Evolutionary conservation across 2,329 filamentous ascomycete genomes (phyloP).

Genomic region (Monilinia laxa): DNA sequence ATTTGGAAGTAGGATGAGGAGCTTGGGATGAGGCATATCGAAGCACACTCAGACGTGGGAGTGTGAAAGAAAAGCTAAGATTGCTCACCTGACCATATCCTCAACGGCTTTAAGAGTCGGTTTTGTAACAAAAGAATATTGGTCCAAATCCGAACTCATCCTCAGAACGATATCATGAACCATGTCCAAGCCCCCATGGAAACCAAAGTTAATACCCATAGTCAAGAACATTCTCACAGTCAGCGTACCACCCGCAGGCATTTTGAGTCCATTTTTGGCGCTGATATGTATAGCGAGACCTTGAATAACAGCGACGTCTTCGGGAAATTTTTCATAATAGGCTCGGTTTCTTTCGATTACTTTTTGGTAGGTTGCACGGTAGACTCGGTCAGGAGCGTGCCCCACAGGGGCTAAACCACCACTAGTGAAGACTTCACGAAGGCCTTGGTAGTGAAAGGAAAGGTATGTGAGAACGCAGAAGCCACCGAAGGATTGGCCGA

Average conservation of each 20-base stretch:
- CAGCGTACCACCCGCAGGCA: constrained; percentile 72
- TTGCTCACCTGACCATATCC: constrained; percentile 42
- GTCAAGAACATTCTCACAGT: constrained; percentile 74
- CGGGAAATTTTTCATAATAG: constrained; percentile 80
- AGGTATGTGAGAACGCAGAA: constrained; percentile 85
- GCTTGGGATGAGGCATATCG: too few relatives aligned
- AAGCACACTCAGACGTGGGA: not conserved
- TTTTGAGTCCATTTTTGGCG: constrained; percentile 54
- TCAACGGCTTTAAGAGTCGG: constrained; percentile 71
- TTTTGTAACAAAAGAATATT: constrained; percentile 72
- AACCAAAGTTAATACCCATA: constrained; percentile 74
- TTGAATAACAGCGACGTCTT: constrained; percentile 69
- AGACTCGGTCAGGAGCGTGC: constrained; percentile 70
- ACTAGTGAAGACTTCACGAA: constrained; percentile 80
- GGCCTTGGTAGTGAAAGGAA: constrained; percentile 71
- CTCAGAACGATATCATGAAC: constrained; percentile 74
- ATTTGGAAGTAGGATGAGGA: not conserved
- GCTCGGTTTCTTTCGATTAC: constrained; percentile 69
- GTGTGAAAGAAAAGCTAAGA: not conserved
- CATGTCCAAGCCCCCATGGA: constrained; percentile 71
- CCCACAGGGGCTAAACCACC: constrained; percentile 81
- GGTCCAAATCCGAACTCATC: constrained; percentile 69
- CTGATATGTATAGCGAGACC: constrained; percentile 47
- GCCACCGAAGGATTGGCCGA: constrained; percentile 90
- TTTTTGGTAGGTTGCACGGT: constrained; percentile 67